Evolutionary conservation across 805 yeast species (phyloP).

Genomic region (Wickerhamomyces alni): DNA sequence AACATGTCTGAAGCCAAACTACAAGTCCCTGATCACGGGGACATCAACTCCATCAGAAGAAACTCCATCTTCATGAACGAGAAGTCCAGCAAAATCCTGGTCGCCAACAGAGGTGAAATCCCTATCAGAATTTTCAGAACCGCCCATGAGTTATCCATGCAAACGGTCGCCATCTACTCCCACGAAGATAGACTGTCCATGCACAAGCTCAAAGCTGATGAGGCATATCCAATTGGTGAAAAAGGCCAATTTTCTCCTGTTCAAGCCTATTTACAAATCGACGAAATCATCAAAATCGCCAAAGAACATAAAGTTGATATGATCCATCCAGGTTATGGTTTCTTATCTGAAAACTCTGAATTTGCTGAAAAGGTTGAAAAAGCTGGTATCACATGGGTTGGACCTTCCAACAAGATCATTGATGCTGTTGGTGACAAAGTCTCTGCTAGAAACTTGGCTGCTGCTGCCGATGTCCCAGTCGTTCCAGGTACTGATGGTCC

Average conservation of each 20-base stretch:
- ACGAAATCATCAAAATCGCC: slow-evolving; percentile 88
- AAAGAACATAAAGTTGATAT: slow-evolving; percentile 69
- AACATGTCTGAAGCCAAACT: slow-evolving; percentile 9
- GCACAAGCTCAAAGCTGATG: slow-evolving; percentile 94
- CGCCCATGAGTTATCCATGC: slow-evolving; percentile 96
- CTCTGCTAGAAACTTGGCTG: slow-evolving; percentile 85
- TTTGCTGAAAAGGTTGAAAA: slow-evolving; percentile 89
- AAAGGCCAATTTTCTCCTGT: slow-evolving; percentile 91
- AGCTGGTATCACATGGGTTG: slow-evolving; percentile 92
- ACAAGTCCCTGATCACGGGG: slow-evolving; percentile 18
- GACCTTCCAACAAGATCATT: slow-evolving; percentile 83
- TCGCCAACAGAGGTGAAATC: slow-evolving; percentile 82
- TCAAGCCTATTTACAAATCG: slow-evolving; percentile 91
- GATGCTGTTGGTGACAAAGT: slow-evolving; percentile 97
- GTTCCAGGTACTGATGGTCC: slow-evolving; percentile 99
- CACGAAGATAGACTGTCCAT: slow-evolving; percentile 92
- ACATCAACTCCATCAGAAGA: slow-evolving; percentile 30
- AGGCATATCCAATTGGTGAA: slow-evolving; percentile 86
- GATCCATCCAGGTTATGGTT: slow-evolving; percentile 94
- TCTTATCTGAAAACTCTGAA: slow-evolving; percentile 85
- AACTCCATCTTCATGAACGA: slow-evolving; percentile 34
- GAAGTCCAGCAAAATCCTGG: slow-evolving; percentile 52
- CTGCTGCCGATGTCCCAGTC: slow-evolving; percentile 75
- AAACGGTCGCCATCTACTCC: slow-evolving; percentile 93
- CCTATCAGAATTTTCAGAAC: slow-evolving; percentile 90